Percentiles rank a stretch among this genome's conserved stretches.
Conservation (phyloP, 1,139 yeast species). For the Blastobotrys indianensis region DNA sequence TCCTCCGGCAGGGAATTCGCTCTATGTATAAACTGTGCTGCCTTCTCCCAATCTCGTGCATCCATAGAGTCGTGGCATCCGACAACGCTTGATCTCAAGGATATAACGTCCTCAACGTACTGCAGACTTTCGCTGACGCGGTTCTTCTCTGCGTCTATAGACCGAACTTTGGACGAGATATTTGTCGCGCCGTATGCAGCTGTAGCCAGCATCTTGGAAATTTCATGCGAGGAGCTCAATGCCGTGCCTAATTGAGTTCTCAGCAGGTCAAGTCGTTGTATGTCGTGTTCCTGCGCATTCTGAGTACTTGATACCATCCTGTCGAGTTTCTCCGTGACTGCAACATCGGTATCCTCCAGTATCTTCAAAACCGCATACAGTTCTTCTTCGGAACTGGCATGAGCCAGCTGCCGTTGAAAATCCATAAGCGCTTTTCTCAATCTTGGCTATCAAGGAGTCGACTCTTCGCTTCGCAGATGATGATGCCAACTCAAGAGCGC, state of each 20-base stretch:
- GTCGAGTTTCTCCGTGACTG: conserved; percentile 8
- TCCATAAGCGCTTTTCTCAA: background rate
- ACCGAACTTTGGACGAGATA: conserved; percentile 62
- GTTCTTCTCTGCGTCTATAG: conserved; percentile 64
- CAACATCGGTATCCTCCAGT: conserved; percentile 8
- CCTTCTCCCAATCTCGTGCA: conserved; percentile 61
- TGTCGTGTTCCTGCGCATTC: conserved; percentile 22
- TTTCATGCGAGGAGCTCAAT: conserved; percentile 39
- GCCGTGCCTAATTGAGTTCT: conserved; percentile 31
- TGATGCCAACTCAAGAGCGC: no score
- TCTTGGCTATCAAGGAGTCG: no score
- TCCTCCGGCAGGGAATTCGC: conserved; percentile 50
- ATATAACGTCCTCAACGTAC: conserved; percentile 61
- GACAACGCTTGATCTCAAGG: conserved; percentile 55
- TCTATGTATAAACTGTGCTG: conserved; percentile 57
- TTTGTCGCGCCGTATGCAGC: conserved; percentile 63
- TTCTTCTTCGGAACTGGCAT: conserved; percentile 13
- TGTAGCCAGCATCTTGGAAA: conserved; percentile 47
- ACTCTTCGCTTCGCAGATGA: no score
- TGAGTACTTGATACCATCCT: conserved; percentile 5
- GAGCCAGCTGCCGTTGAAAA: conserved; percentile 7
- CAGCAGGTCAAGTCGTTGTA: conserved; percentile 27
- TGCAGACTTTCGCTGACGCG: conserved; percentile 59
- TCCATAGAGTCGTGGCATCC: conserved; percentile 67
- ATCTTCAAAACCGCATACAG: conserved; percentile 5